Evolutionary conservation across 2,329 filamentous ascomycete genomes (phyloP).

Genomic region (Diplodia corticola): DNA sequence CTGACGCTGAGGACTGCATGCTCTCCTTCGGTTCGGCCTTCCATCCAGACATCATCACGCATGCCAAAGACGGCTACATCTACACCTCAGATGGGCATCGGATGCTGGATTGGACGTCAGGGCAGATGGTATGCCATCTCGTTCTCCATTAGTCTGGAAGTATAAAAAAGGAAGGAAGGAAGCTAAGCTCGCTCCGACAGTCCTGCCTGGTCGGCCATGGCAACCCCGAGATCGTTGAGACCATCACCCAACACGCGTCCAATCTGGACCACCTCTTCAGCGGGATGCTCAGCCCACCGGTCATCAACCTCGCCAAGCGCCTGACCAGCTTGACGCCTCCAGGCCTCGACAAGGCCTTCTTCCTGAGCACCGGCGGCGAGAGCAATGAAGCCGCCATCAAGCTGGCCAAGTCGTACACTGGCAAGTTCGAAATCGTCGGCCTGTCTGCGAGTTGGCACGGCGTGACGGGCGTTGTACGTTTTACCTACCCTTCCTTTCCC

Average conservation of each 20-base stretch:
- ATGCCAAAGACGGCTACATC: conserved; percentile 32
- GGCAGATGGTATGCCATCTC: conserved; percentile 30
- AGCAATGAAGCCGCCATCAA: conserved; percentile 62
- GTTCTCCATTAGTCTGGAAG: too few species aligned
- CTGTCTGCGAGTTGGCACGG: conserved; percentile 63
- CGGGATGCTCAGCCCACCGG: conserved; percentile 39
- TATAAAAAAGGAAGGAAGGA: too few species aligned
- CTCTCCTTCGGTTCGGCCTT: conserved; percentile 27
- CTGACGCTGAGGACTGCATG: conserved; percentile 16
- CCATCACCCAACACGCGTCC: conserved; percentile 32
- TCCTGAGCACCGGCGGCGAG: conserved; percentile 38
- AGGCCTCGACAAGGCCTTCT: conserved; percentile 38
- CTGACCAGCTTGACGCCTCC: conserved; percentile 31
- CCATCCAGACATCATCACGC: conserved; percentile 35
- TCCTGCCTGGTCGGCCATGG: conserved; percentile 34
- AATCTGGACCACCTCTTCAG: conserved; percentile 39
- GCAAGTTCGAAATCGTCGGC: conserved; percentile 65
- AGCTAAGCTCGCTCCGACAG: background rate
- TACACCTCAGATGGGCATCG: conserved; percentile 34
- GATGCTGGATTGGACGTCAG: conserved; percentile 37
- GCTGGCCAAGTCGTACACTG: conserved; percentile 63
- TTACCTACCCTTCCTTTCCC: background rate
- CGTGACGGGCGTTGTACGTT: conserved; percentile 50
- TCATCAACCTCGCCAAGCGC: conserved; percentile 35
- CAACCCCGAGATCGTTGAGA: conserved; percentile 36